These are phyloP conservation scores for Pyrus bretschneideri DNA, from an alignment of 306 rosid species.

Conservation along the genomic window DNA sequence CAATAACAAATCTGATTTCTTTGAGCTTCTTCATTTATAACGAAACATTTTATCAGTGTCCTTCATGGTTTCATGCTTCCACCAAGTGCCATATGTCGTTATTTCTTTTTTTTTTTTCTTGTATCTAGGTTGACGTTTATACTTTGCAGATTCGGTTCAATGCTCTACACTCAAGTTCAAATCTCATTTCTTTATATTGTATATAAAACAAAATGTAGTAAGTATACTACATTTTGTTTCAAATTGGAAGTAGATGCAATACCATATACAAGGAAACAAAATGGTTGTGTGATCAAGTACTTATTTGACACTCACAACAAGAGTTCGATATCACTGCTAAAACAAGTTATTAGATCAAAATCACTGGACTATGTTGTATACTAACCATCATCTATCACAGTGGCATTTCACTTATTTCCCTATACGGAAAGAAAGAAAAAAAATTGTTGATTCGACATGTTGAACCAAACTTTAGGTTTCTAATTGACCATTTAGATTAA, in stretches of 20 bases:
- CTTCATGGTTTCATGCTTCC: not conserved
- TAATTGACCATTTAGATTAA: not conserved
- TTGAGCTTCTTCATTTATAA: not conserved
- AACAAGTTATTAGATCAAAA: too few species aligned
- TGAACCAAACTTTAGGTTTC: not conserved
- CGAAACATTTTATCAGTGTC: not conserved
- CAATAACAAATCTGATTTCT: constrained; percentile 7
- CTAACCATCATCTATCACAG: too few species aligned
- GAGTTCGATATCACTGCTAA: not conserved
- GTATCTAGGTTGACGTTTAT: not conserved
- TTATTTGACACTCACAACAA: too few species aligned
- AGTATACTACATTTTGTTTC: too few species aligned
- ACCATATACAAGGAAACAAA: too few species aligned
- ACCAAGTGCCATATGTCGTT: not conserved
- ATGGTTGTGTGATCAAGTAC: too few species aligned
- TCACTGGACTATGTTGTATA: too few species aligned
- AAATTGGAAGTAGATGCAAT: too few species aligned
- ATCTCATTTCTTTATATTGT: too few species aligned
- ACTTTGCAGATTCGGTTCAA: too few species aligned
- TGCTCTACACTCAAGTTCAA: too few species aligned
- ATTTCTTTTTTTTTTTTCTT: not conserved
- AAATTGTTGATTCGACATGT: not conserved
- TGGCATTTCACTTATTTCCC: not conserved
- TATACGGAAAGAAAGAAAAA: not conserved
- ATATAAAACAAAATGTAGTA: too few species aligned